Conservation (phyloP, 208 protist genomes). For the Trypanosoma congolense region DNA sequence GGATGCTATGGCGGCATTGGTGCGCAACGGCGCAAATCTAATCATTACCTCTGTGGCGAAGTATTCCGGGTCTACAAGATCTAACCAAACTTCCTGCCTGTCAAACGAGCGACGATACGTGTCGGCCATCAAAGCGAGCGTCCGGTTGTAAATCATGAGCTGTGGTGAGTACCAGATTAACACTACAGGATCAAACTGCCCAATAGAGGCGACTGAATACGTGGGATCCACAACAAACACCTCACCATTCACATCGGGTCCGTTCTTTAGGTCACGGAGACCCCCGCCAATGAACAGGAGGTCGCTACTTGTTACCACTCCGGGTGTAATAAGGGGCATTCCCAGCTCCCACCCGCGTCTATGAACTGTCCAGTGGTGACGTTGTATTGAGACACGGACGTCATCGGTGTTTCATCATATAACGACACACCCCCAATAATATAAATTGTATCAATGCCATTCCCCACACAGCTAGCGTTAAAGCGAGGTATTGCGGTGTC, state of each 20-base stretch:
- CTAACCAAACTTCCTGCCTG: conserved; percentile 12
- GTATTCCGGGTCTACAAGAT: not conserved
- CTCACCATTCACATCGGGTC: conserved; percentile 1
- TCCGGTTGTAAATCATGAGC: conserved; percentile 22
- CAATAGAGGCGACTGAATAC: conserved; percentile 12
- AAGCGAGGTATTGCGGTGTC: conserved; percentile 6
- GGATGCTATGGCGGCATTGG: conserved; percentile 6
- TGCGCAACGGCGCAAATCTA: conserved; percentile 15
- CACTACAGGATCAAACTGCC: not conserved
- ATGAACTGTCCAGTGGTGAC: conserved; percentile 29
- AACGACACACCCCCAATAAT: conserved; percentile 27
- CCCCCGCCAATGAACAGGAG: conserved; percentile 28
- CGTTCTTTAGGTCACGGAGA: not conserved
- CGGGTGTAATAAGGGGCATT: conserved; percentile 20
- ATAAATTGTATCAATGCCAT: conserved; percentile 21
- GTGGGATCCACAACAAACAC: conserved; percentile 27
- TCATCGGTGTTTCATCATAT: conserved; percentile 7
- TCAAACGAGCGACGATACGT: conserved; percentile 14
- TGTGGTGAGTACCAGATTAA: conserved; percentile 18
- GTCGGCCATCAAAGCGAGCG: conserved; percentile 14
- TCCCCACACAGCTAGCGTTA: conserved; percentile 29
- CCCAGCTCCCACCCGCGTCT: conserved; percentile 34
- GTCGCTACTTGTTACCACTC: conserved; percentile 21
- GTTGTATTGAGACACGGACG: conserved; percentile 38
- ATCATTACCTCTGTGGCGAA: conserved; percentile 1